Evolutionary conservation across 2,329 filamentous ascomycete species (phyloP).

Genomic region (Ambrosiella cleistominuta): DNA sequence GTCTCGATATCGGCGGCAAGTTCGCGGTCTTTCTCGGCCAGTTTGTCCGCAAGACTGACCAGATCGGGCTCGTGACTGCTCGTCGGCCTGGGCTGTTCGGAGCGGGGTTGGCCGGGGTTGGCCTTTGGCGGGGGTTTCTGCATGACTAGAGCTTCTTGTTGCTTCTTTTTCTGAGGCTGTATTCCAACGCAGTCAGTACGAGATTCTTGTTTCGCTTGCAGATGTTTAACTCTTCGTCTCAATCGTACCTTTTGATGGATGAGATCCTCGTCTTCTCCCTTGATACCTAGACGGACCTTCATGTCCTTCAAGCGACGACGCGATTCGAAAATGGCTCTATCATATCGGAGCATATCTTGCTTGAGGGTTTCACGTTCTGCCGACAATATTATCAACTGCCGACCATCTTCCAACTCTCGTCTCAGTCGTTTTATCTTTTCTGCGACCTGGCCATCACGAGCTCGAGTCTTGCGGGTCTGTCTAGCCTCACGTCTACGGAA

Average conservation of each 20-base stretch:
- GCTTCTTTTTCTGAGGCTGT: constrained; percentile 55
- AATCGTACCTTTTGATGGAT: constrained; percentile 77
- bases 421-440: constrained; percentile 88
- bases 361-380: constrained; percentile 65
- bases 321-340: constrained; percentile 68
- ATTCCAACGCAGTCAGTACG: background rate
- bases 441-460: constrained; percentile 79
- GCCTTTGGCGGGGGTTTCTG: constrained; percentile 37
- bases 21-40: constrained; percentile 65
- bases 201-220: constrained; percentile 21
- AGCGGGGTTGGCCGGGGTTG: constrained; percentile 32
- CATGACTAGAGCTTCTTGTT: constrained; percentile 36
- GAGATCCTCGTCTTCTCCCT: constrained; percentile 82
- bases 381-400: constrained; percentile 60
- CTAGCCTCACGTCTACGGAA: constrained; percentile 90
- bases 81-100: constrained; percentile 23
- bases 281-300: constrained; percentile 78
- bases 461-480: constrained; percentile 85
- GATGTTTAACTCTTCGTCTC: background rate
- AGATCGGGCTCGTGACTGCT: constrained; percentile 53
- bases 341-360: constrained; percentile 56
- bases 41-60: constrained; percentile 55
- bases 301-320: constrained; percentile 67
- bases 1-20: constrained; percentile 68
- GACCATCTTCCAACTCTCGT: constrained; percentile 76